Evolutionary conservation across 768 basidiomycete genomes (phyloP), one percentile per base, ranked within the genome.

Genomic region (Trametes meyenii): DNA sequence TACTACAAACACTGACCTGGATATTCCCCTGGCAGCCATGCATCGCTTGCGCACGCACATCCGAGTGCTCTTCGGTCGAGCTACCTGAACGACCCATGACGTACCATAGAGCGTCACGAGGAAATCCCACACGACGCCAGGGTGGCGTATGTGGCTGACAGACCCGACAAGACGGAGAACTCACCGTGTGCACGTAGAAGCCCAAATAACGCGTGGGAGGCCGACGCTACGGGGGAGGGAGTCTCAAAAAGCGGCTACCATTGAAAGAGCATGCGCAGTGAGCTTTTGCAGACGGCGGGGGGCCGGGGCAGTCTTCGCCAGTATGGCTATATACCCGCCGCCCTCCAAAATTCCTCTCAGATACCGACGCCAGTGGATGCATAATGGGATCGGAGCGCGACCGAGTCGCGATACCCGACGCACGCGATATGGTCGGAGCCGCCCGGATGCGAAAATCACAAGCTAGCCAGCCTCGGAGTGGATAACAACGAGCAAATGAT

Each of bases 381-480:
- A 26, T 46, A 26, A n/a, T 46, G 21, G 21, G 21, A n/a, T 45
- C 5, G 44, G n/a, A 45, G 16, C 14, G 16, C 44, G 44, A 45
- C 21, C 44, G 19, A 17, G 17, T 33, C 36, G 55, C 29, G 39
- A 53, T 40, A 26, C 39, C 23, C 26, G 5, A 42, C 23, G 12
- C 19, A 23, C 13, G 51, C 21, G 51, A 17, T 13, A 24, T 26
- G 51, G 23, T 35, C 48, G 48, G 48, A 29, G 26, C 4, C 5
- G 26, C 48, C 33, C 29, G 48, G 42, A 26, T 29, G 42, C 5
- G 21, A 26, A 29, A 57, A 57, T 57, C 55, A 57, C 55, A 57
- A 57, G 55, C 55, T 23, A 38, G 13, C 16, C 11, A 7, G 24
- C n/a, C 5, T 23, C 14, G 50, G n/a, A 17, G 19, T n/a, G 14